Conservation (phyloP, 1,139 yeast genomes). For the Spencermartinsiella ligniputridi region DNA sequence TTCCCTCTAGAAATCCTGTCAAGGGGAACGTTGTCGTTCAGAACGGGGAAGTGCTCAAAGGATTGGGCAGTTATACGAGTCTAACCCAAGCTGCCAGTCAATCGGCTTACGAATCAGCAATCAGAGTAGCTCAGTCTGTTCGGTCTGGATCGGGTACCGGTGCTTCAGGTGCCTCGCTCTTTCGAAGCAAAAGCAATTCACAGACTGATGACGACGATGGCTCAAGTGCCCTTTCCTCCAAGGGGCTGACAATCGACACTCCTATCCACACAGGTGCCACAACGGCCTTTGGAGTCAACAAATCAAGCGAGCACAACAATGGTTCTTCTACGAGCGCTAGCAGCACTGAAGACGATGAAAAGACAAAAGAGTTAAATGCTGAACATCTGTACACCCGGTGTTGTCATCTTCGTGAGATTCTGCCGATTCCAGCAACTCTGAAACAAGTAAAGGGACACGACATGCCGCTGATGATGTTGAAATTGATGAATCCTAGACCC, state of each 20-base stretch:
- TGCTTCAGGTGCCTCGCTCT: constrained; percentile 11
- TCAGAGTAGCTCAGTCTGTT: constrained; percentile 30
- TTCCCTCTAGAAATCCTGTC: constrained; percentile 81
- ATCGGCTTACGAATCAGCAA: constrained; percentile 32
- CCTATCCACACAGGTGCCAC: constrained; percentile 15
- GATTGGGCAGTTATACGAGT: constrained; percentile 24
- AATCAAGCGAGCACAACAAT: background rate
- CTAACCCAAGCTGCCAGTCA: constrained; percentile 26
- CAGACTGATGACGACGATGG: constrained; percentile 5
- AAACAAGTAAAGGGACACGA: constrained; percentile 75
- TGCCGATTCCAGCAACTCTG: constrained; percentile 88
- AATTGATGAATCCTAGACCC: constrained; percentile 84
- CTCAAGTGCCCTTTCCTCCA: constrained; percentile 8
- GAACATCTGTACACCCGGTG: constrained; percentile 69
- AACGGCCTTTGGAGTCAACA: background rate
- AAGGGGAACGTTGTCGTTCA: constrained; percentile 69
- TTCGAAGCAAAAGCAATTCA: constrained; percentile 18
- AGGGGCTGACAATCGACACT: constrained; percentile 19
- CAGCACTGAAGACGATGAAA: constrained; percentile 16
- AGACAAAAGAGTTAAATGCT: constrained; percentile 21
- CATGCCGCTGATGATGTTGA: constrained; percentile 64
- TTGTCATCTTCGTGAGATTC: constrained; percentile 85
- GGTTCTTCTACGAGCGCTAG: constrained; percentile 8
- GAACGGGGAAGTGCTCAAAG: constrained; percentile 30
- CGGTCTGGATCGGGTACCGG: constrained; percentile 1